phyloP scores from a whole-genome alignment of 208 protist genomes.

The Strigomonas galati region DNA sequence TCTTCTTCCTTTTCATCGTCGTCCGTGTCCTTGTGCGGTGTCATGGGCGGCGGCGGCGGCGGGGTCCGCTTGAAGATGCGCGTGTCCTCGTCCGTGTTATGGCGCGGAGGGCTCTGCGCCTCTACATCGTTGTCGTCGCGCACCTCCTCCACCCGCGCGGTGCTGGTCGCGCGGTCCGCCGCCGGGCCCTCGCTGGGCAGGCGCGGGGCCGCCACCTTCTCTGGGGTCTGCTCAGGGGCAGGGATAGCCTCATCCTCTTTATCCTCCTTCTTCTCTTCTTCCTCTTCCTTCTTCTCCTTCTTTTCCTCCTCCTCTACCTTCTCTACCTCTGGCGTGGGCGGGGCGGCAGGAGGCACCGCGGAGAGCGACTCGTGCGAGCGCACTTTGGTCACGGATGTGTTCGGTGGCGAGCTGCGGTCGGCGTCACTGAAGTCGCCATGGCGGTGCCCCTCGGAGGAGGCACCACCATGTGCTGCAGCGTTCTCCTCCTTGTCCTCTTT shows the following conservation, averaged over 20 bases:
- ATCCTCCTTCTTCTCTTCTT: not conserved
- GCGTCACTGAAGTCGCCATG: not conserved
- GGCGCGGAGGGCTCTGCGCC: not conserved
- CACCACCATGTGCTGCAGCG: not conserved
- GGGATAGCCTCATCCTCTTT: constrained; percentile 4
- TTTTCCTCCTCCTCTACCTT: not conserved
- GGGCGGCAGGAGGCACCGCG: not conserved
- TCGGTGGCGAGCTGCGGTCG: not conserved
- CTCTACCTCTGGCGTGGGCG: not conserved
- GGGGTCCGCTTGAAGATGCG: constrained; percentile 10
- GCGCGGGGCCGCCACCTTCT: not conserved
- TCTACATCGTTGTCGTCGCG: not conserved
- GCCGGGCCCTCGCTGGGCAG: not conserved
- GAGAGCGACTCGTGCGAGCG: constrained; percentile 1
- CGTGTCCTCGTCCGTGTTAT: not conserved
- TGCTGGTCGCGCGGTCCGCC: constrained; percentile 16
- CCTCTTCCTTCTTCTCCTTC: not conserved
- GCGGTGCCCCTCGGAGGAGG: not conserved
- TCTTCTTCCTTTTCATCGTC: not conserved
- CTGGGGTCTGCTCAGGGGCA: not conserved
- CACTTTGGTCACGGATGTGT: not conserved
- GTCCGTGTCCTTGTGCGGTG: constrained; percentile 3
- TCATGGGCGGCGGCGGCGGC: constrained; percentile 11
- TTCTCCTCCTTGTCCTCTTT: too few species aligned
- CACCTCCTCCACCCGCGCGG: constrained; percentile 16